phyloP scores from a whole-genome alignment of 495 filamentous ascomycete genomes.

The Emericellopsis terricola region DNA sequence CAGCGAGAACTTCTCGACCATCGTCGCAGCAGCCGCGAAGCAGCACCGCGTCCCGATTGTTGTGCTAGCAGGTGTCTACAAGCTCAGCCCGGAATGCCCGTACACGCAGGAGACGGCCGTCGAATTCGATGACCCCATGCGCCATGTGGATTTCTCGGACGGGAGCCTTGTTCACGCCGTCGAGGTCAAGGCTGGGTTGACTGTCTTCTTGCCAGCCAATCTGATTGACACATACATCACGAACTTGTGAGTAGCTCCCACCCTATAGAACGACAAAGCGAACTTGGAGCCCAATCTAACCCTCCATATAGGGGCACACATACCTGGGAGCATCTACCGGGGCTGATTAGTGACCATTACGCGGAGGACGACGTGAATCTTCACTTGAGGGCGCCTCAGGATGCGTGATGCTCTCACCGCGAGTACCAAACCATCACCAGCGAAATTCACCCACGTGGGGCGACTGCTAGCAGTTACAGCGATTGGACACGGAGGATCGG shows the following conservation, averaged over 20 bases:
- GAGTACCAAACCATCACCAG: no score
- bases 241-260: slow-evolving; percentile 51
- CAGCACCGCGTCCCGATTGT: slow-evolving; percentile 66
- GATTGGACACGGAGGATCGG: no score
- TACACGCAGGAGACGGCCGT: slow-evolving; percentile 60
- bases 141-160: slow-evolving; percentile 54
- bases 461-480: no score
- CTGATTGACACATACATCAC: slow-evolving; percentile 81
- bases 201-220: slow-evolving; percentile 68
- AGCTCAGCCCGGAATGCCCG: slow-evolving; percentile 75
- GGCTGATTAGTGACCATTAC: slow-evolving; percentile 73
- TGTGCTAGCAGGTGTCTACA: slow-evolving; percentile 71
- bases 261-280: no score
- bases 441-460: no score
- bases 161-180: slow-evolving; percentile 49
- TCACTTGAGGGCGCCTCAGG: slow-evolving; percentile 17
- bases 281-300: no score
- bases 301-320: slow-evolving; percentile 38
- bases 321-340: slow-evolving; percentile 63
- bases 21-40: slow-evolving; percentile 67
- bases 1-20: slow-evolving; percentile 57
- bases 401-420: no score
- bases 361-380: slow-evolving; percentile 63
- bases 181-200: slow-evolving; percentile 62
- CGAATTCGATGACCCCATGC: slow-evolving; percentile 64